phyloP scores from a whole-genome alignment of 2,329 filamentous ascomycete species.

The Ceratocystis destructans region DNA sequence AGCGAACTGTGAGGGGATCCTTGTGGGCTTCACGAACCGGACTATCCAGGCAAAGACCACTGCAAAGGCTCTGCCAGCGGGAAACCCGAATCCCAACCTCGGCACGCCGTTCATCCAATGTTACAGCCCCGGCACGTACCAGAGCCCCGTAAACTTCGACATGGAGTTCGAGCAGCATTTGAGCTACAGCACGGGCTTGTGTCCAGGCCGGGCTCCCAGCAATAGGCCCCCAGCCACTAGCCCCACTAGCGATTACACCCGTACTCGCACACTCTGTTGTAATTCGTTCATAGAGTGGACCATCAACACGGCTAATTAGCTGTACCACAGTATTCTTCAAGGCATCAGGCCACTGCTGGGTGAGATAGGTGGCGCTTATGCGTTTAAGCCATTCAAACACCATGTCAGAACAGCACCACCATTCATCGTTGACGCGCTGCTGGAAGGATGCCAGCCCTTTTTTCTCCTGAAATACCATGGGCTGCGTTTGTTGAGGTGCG shows the following conservation, averaged over 20 bases:
- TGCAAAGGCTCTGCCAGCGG: constrained; percentile 14
- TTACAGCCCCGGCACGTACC: constrained; percentile 13
- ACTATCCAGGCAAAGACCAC: constrained; percentile 12
- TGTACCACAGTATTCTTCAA: constrained; percentile 45
- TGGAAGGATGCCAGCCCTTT: constrained; percentile 41
- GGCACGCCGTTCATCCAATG: constrained; percentile 9
- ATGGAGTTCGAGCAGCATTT: constrained; percentile 49
- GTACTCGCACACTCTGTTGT: constrained; percentile 1
- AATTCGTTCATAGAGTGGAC: constrained; percentile 34
- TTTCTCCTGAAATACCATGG: constrained; percentile 37
- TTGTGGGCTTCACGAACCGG: constrained; percentile 19
- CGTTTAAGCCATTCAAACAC: constrained; percentile 44
- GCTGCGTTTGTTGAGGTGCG: constrained; percentile 36
- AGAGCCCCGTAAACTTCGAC: constrained; percentile 42
- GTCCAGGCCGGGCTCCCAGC: constrained; percentile 2
- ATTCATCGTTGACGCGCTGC: constrained; percentile 33
- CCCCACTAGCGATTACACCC: too few relatives aligned
- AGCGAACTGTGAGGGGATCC: constrained; percentile 36
- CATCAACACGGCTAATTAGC: constrained; percentile 41
- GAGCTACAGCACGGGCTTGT: constrained; percentile 27
- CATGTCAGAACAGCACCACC: constrained; percentile 43
- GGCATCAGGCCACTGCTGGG: constrained; percentile 43
- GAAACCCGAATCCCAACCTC: constrained; percentile 12
- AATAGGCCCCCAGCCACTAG: not conserved
- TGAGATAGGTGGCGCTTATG: constrained; percentile 38